These are phyloP conservation scores for Globisporangium orthogonon DNA, from an alignment of 352 stramenopile species.

Conservation along the genomic window DNA sequence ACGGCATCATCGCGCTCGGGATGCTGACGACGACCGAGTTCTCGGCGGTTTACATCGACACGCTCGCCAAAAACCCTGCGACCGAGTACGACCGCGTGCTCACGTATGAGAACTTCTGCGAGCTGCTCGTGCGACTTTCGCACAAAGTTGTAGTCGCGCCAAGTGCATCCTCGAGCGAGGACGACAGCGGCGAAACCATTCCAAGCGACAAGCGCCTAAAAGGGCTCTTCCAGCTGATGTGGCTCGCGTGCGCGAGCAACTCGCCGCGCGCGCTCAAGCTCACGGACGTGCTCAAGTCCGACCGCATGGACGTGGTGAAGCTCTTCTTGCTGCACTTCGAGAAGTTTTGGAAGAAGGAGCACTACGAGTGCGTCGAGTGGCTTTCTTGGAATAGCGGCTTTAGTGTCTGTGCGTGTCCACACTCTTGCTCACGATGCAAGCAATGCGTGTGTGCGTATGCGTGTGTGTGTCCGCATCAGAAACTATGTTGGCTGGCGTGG, in stretches of 20 bases:
- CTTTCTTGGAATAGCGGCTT: background rate
- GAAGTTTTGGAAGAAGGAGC: conserved; percentile 76
- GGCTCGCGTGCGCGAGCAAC: conserved; percentile 51
- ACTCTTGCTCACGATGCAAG: background rate
- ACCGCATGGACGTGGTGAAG: conserved; percentile 48
- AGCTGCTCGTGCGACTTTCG: conserved; percentile 59
- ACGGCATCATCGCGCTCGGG: conserved; percentile 68
- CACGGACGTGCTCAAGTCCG: conserved; percentile 66
- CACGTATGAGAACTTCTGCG: conserved; percentile 51
- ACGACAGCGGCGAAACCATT: conserved; percentile 15
- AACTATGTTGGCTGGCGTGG: conserved; percentile 56
- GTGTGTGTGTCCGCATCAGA: conserved; percentile 4
- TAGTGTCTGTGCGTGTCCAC: background rate
- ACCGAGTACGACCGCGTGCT: conserved; percentile 60
- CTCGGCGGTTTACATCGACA: conserved; percentile 67
- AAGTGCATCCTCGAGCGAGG: background rate
- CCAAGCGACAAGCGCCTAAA: conserved; percentile 53
- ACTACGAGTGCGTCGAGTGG: conserved; percentile 34
- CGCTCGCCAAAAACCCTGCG: conserved; percentile 41
- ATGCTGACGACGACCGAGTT: conserved; percentile 79
- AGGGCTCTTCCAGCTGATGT: conserved; percentile 81
- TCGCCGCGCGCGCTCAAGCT: conserved; percentile 55
- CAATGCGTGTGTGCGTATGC: background rate
- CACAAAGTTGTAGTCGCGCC: conserved; percentile 27
- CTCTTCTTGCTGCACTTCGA: conserved; percentile 68